Conservation (phyloP, 192 early-diverging fungal genomes). For the Mortierella hygrophila region DNA sequence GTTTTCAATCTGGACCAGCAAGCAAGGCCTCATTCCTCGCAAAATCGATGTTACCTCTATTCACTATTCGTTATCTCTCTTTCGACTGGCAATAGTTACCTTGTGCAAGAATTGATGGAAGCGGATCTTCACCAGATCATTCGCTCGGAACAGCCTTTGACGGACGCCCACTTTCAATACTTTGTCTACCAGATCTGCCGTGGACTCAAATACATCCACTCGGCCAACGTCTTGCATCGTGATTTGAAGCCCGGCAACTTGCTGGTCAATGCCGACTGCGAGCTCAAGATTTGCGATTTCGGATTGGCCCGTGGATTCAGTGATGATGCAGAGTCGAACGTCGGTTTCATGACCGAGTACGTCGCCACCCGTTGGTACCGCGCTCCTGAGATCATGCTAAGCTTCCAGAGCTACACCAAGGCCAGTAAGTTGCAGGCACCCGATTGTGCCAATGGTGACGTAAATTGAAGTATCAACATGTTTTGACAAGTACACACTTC, state of each 20-base stretch:
- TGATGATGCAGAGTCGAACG: constrained; percentile 81
- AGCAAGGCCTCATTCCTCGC: not conserved
- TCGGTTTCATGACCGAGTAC: constrained; percentile 99
- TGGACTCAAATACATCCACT: constrained; percentile 99
- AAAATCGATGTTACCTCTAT: too few relatives aligned
- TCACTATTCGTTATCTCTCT: not conserved
- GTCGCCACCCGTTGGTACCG: constrained; percentile 99
- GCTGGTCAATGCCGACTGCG: constrained; percentile 97
- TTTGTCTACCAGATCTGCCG: constrained; percentile 98
- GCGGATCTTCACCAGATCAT: constrained; percentile 99
- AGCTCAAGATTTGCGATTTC: constrained; percentile 99
- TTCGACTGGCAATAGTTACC: constrained; percentile 62
- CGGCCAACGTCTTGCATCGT: constrained; percentile 95
- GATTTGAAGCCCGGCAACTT: constrained; percentile 98
- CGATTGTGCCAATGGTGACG: not conserved
- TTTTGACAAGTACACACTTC: not conserved
- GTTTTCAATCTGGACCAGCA: not conserved
- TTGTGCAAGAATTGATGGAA: constrained; percentile 99
- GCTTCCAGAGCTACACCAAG: constrained; percentile 98
- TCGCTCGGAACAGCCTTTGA: constrained; percentile 89
- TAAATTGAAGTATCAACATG: not conserved
- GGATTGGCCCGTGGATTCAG: constrained; percentile 95
- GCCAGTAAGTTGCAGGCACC: constrained; percentile 71
- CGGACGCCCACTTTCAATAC: constrained; percentile 98
- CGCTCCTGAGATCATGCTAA: constrained; percentile 99